Evolutionary conservation across 805 yeast species (phyloP), one percentile per base, ranked within the genome.

Genomic region (Lipomyces yamadae): DNA sequence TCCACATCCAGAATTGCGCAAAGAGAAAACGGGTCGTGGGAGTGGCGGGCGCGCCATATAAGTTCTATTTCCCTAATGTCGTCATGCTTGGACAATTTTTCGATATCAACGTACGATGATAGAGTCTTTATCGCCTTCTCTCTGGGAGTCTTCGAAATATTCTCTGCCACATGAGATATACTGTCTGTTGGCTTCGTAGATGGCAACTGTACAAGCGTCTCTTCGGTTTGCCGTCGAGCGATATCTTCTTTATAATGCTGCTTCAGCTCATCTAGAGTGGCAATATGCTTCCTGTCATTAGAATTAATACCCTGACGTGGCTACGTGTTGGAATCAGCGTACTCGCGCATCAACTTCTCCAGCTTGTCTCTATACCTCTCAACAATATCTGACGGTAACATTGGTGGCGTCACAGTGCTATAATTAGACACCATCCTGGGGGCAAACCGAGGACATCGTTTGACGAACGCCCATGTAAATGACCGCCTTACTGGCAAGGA

Each of bases 11-110:
- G 79, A 0, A 85, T 81, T 0, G 98, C 96, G 71, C 86, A 83
- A 68, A 95, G 74, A 7, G 87, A 78, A 57, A 86, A 79, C 5
- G 86, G 88, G 65, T 84, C 85, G 65, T 78, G 76, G 56, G 85
- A 84, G 79, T 93, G 93, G 71, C 97, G 84, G 0, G 97, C 92
- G 76, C 91, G 87, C 99, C 99, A 95, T 24, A 95, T 79, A 72
- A 84, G 83, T 73, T 90, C 96, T 61, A 94, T 91, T 96, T 68
- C 84, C 82, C 58, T 60, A 7, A 58, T 32, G 2, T 76, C 72
- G 0, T 85, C 83, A 61, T 93, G 83, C 3, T 80, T 82, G 59
- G 78, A 67, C 58, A 91, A 71, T 76, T 92, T 93, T 0, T 84
- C 89, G 6, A 86, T 81, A 63, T 91, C 92, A 53, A 95, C 77